Evolutionary conservation across 306 rosid genomes (phyloP).

Genomic region (Adenanthera pavonina): DNA sequence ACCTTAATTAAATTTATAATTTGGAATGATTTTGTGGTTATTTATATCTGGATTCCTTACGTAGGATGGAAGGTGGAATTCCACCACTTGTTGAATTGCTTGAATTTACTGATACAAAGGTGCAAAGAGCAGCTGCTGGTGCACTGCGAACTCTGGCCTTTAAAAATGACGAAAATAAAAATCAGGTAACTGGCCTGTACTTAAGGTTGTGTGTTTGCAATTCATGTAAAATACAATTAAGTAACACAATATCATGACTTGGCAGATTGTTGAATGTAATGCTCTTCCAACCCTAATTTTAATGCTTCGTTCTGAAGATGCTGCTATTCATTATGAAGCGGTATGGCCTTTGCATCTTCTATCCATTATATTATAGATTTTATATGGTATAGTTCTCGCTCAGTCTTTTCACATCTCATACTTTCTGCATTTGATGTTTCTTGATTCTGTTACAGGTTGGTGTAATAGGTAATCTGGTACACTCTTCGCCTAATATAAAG

Average conservation of each 20-base stretch:
- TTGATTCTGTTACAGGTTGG: slow-evolving; percentile 79
- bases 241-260: slow-evolving; percentile 35
- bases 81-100: slow-evolving; percentile 97
- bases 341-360: slow-evolving; percentile 51
- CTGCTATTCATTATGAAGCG: slow-evolving; percentile 98
- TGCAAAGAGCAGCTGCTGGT: slow-evolving; percentile 99
- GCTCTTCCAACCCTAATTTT: slow-evolving; percentile 97
- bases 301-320: slow-evolving; percentile 95
- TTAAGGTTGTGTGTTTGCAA: slow-evolving; percentile 24
- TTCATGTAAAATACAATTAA: slow-evolving; percentile 22
- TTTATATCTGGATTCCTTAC: slow-evolving; percentile 37
- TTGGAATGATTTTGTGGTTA: slow-evolving; percentile 19
- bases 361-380: slow-evolving; percentile 25
- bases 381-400: background rate
- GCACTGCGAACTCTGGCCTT: slow-evolving; percentile 94
- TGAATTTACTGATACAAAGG: slow-evolving; percentile 84
- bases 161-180: slow-evolving; percentile 93
- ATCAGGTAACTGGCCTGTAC: slow-evolving; percentile 66
- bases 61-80: slow-evolving; percentile 97
- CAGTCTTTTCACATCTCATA: slow-evolving; percentile 31
- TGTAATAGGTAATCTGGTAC: slow-evolving; percentile 97
- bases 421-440: slow-evolving; percentile 38
- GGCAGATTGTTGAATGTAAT: slow-evolving; percentile 97
- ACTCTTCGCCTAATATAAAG: slow-evolving; percentile 95
- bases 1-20: slow-evolving; percentile 18